phyloP scores from a whole-genome alignment of 2,329 filamentous ascomycete genomes.

The Endoconidiophora laricicola region DNA sequence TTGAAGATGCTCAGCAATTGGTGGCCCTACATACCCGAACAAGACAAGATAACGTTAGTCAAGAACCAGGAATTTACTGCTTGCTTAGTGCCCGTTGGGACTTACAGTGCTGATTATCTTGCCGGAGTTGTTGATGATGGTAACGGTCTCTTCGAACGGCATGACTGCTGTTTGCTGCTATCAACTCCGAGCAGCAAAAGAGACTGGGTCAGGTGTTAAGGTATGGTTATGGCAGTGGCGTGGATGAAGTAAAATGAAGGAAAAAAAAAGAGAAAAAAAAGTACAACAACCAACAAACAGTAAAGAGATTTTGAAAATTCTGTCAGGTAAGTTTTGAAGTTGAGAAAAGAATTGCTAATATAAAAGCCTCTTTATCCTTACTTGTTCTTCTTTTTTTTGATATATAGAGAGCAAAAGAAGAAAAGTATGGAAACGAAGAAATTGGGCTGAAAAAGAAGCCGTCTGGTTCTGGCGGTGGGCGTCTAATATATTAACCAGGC shows the following conservation, averaged over 20 bases:
- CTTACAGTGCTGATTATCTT: slow-evolving; percentile 79
- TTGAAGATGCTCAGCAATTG: slow-evolving; percentile 82
- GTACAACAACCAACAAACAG: neutral
- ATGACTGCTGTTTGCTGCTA: slow-evolving; percentile 17
- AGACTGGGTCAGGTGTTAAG: neutral
- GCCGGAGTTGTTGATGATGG: slow-evolving; percentile 77
- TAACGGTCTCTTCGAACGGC: slow-evolving; percentile 53
- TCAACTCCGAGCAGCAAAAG: neutral
- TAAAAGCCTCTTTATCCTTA: too few relatives aligned
- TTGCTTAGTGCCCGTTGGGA: neutral
- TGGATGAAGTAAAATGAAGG: neutral
- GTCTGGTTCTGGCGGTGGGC: neutral
- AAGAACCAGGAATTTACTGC: neutral
- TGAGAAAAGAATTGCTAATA: neutral
- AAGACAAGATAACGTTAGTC: too few relatives aligned
- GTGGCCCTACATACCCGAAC: slow-evolving; percentile 47
- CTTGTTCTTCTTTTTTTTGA: neutral
- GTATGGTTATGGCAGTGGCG: neutral
- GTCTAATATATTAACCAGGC: slow-evolving; percentile 1
- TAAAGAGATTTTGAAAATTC: neutral
- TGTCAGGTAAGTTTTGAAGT: neutral
- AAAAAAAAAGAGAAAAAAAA: neutral
- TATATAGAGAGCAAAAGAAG: neutral
- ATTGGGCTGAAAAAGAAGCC: neutral
- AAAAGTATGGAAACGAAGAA: neutral